phyloP scores from a whole-genome alignment of 257 asterid species.

The Solanum dulcamara region DNA sequence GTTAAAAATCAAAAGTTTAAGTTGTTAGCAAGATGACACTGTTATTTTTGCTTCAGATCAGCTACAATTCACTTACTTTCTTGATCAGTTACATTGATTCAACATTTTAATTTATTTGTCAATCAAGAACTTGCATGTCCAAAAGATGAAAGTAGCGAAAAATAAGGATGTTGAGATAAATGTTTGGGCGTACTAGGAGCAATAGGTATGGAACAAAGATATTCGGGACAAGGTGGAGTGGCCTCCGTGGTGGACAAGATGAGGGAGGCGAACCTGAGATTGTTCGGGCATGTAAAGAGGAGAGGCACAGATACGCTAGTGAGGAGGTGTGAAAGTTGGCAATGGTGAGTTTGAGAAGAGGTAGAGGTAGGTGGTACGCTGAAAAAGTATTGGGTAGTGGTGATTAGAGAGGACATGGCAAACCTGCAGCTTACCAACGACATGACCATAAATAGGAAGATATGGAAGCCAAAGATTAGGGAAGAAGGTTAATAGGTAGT shows the following conservation, averaged over 20 bases:
- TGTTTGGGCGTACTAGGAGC: not conserved
- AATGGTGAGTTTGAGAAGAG: not conserved
- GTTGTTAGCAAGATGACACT: not conserved
- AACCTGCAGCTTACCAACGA: not conserved
- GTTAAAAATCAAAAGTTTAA: not conserved
- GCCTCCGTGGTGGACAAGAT: not conserved
- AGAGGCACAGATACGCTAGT: not conserved
- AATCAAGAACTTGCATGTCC: not conserved
- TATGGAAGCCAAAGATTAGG: not conserved
- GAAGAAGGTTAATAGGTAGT: not conserved
- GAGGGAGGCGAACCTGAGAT: not conserved
- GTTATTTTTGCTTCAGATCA: not conserved
- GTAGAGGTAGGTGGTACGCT: not conserved
- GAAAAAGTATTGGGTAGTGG: not conserved
- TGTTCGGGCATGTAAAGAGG: not conserved
- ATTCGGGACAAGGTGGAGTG: not conserved
- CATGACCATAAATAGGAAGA: not conserved
- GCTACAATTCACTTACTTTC: not conserved
- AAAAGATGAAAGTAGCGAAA: not conserved
- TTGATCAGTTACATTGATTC: not conserved
- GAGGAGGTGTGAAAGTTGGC: not conserved
- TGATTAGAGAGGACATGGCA: not conserved
- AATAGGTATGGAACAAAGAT: not conserved
- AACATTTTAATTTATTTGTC: not conserved
- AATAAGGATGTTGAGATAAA: not conserved